Base-by-base conservation (phyloP, 2,329 filamentous ascomycete species). In the Aspergillus sp. region DNA sequence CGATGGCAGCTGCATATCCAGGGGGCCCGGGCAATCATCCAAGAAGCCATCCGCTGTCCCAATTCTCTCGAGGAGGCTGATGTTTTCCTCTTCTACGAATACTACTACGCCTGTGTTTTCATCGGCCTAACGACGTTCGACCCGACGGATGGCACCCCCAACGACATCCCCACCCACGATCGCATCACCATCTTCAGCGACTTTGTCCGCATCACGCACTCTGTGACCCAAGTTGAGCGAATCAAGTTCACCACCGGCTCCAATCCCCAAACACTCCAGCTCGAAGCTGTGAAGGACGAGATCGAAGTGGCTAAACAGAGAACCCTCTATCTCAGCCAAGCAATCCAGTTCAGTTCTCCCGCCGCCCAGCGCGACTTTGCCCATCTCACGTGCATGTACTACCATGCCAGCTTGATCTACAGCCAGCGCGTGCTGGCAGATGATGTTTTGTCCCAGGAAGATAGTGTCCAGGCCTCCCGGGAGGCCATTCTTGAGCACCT, bases 51-150 rank as follows among this genome's bases (percentile, higher is more conserved):
- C 11, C 33, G 40, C 24, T 26, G 24, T 30, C 24, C 42, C 11
- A 14, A 19, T n/a, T 42, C 49, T 9, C 30, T 42, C 24, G 48
- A 54, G 9, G 17, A 32, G 2, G 45, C 49, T 1, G 57, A 65
- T 24, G 47, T 54, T 2, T 64, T 61, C 42, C 56, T 64, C 20
- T 50, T 61, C 48, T 63, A 65, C 40, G 62, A 66, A 51, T 60
- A 63, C n/a, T 66, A 65, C 40, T 63, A 59, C 16, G 55, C 60
- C 6, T 59, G 58, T 32, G 62, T 64, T 4, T 65, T 66, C 50
- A 61, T 59, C 9, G 58, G 61, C 1, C 54, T 65, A 6, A 66
- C 60, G 2, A 62, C 56, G 13, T 65, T 66, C 20, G 56, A 61
- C 35, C 44, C 50, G 2, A 42, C 51, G 2, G 50, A 54, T 40